These are phyloP conservation scores for Hamamelis virginiana DNA, from an alignment of 164 flowering plant genomes.

Conservation along the genomic window DNA sequence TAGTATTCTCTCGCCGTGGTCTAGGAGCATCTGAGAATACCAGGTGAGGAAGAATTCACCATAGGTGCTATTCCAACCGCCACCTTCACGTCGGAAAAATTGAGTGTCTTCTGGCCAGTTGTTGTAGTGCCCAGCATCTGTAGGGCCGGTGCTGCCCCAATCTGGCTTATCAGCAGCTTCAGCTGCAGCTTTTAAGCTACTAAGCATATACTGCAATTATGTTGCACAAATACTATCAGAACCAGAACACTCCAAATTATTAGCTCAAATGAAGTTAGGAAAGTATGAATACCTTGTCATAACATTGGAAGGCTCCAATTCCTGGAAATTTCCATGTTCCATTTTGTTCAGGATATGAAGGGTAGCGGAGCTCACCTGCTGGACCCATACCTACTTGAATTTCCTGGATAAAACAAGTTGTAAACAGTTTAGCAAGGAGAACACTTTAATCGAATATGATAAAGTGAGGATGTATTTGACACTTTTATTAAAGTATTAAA, in stretches of 20 bases:
- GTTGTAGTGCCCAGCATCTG: slow-evolving; percentile 88
- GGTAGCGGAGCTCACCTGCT: slow-evolving; percentile 94
- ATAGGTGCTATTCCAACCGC: slow-evolving; percentile 71
- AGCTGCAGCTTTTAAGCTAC: slow-evolving; percentile 85
- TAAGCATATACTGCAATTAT: slow-evolving; percentile 68
- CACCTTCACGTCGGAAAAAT: slow-evolving; percentile 74
- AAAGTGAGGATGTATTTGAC: background rate
- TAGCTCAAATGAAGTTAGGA: background rate
- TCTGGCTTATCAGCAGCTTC: slow-evolving; percentile 77
- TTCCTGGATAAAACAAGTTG: slow-evolving; percentile 51
- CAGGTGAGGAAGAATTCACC: slow-evolving; percentile 90
- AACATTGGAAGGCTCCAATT: slow-evolving; percentile 95
- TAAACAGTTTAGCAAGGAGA: background rate
- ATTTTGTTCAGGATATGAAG: slow-evolving; percentile 86
- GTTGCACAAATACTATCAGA: background rate
- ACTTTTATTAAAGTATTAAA: too few relatives aligned
- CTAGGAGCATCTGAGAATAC: slow-evolving; percentile 90
- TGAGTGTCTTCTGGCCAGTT: slow-evolving; percentile 93
- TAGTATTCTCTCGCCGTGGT: slow-evolving; percentile 79
- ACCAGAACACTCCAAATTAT: background rate
- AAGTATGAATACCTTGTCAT: slow-evolving; percentile 62
- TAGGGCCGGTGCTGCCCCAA: slow-evolving; percentile 93
- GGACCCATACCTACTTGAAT: slow-evolving; percentile 99
- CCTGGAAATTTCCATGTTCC: slow-evolving; percentile 97
- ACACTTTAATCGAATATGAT: background rate